phyloP scores from a whole-genome alignment of 2,329 filamentous ascomycete species.

The Trichophyton verrucosum region DNA sequence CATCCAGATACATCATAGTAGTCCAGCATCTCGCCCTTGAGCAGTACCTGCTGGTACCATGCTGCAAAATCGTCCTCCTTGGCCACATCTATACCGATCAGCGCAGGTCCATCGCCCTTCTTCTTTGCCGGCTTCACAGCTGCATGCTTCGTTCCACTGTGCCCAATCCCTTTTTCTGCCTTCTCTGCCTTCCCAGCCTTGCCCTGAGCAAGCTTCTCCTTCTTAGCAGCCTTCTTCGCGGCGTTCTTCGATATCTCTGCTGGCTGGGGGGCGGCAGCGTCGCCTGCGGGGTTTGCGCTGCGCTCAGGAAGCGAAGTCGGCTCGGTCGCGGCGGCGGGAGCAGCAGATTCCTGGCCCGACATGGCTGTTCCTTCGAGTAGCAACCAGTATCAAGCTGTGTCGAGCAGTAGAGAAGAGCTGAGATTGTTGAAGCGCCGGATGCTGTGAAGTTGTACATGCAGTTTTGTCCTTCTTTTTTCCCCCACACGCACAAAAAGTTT shows the following conservation, averaged over 20 bases:
- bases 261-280: conserved; percentile 17
- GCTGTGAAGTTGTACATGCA: no score
- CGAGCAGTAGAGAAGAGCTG: no score
- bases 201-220: conserved; percentile 31
- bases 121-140: conserved; percentile 36
- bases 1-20: conserved; percentile 98
- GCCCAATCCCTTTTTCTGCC: conserved; percentile 29
- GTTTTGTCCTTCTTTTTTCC: not conserved
- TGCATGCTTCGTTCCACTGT: conserved; percentile 34
- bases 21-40: conserved; percentile 94
- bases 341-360: conserved; percentile 11
- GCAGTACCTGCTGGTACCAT: conserved; percentile 97
- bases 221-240: conserved; percentile 39
- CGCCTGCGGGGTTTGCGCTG: conserved; percentile 27
- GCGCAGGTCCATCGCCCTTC: conserved; percentile 47
- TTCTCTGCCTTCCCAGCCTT: conserved; percentile 26
- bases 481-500: not conserved
- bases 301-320: conserved; percentile 26
- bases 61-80: conserved; percentile 80
- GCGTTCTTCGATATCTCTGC: conserved; percentile 31
- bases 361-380: conserved; percentile 4
- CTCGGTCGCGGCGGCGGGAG: conserved; percentile 18
- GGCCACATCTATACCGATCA: conserved; percentile 77
- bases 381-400: not conserved
- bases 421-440: no score